phyloP scores from a whole-genome alignment of 768 basidiomycete genomes.

The Lactarius evosmus region DNA sequence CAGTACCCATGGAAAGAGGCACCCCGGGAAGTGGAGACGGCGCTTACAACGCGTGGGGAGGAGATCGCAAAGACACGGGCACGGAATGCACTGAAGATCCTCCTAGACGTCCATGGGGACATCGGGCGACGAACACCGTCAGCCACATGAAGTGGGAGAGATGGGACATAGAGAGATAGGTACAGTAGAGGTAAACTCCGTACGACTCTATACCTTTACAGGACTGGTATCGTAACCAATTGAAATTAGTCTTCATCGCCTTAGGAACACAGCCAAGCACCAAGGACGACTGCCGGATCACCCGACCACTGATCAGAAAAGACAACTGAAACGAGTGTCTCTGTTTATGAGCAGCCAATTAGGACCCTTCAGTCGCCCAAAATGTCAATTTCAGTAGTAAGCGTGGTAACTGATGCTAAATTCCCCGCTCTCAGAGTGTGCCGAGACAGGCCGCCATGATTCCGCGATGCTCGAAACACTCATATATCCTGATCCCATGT shows the following conservation, averaged over 20 bases:
- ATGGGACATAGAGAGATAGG: neutral
- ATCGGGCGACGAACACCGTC: conserved; percentile 38
- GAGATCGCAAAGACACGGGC: conserved; percentile 89
- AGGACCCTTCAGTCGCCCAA: too few species aligned
- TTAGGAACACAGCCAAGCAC: neutral
- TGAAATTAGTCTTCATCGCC: conserved; percentile 2
- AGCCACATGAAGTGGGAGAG: conserved; percentile 1
- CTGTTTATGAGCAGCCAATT: too few species aligned
- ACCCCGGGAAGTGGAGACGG: conserved; percentile 64
- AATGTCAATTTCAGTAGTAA: too few species aligned
- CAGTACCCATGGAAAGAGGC: conserved; percentile 82
- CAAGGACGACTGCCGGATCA: too few species aligned
- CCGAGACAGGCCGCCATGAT: too few species aligned
- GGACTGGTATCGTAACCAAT: conserved; percentile 1
- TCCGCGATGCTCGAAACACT: neutral
- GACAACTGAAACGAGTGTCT: too few species aligned
- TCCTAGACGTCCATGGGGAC: conserved; percentile 88
- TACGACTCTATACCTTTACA: neutral
- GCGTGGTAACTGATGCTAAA: too few species aligned
- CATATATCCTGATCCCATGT: neutral
- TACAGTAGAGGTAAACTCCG: neutral
- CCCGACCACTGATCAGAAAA: too few species aligned
- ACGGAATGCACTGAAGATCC: conserved; percentile 89
- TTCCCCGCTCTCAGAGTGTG: too few species aligned
- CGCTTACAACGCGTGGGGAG: conserved; percentile 65